Conservation (phyloP, 441 rosid genomes). For the Croton setiger region DNA sequence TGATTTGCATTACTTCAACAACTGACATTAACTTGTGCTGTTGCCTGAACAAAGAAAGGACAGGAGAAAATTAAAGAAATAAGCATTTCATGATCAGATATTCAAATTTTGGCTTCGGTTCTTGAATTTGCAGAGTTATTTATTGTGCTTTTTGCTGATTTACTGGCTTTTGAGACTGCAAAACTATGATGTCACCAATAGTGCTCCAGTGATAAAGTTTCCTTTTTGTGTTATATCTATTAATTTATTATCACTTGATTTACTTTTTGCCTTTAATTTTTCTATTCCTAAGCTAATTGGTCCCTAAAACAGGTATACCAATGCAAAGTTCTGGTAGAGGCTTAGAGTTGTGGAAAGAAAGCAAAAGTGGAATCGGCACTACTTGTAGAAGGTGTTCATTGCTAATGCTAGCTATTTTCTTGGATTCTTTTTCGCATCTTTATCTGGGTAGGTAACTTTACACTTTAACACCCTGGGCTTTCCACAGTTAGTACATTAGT, state of each 20-base stretch:
- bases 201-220: background rate
- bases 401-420: background rate
- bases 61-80: background rate
- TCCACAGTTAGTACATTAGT: no score
- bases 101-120: background rate
- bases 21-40: background rate
- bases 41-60: background rate
- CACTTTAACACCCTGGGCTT: no score
- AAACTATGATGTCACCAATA: conserved; percentile 6
- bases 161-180: background rate
- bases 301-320: background rate
- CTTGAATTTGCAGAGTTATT: background rate
- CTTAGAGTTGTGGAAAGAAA: background rate
- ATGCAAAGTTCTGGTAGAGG: no score
- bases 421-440: conserved; percentile 18
- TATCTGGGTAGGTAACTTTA: no score
- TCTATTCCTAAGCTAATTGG: background rate
- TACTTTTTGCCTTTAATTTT: background rate
- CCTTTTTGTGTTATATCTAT: background rate
- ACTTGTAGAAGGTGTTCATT: background rate
- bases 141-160: background rate
- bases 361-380: background rate
- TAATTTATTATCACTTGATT: background rate
- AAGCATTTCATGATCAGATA: background rate
- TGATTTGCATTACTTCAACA: background rate